Percentiles rank a stretch among this genome's conserved stretches.
Conservation (phyloP, 75 land plant species). For the Pinus albicaulis region DNA sequence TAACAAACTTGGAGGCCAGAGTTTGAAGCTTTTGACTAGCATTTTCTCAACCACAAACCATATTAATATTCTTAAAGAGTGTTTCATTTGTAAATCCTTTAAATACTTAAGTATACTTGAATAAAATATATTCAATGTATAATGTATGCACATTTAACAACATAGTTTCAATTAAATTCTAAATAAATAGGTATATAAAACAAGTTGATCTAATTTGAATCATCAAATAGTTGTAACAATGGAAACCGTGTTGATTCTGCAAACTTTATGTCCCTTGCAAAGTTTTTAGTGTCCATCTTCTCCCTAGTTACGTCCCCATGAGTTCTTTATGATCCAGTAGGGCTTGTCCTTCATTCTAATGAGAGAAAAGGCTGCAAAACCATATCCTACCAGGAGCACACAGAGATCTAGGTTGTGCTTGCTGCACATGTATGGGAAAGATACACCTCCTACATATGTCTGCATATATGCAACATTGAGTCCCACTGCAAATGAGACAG, state of each 20-base stretch:
- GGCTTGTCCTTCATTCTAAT: constrained; percentile 75
- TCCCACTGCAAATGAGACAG: constrained; percentile 54
- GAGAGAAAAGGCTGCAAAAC: constrained; percentile 70
- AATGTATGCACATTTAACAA: neutral
- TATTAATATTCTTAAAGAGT: neutral
- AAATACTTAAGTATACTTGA: neutral
- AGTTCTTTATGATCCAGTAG: constrained; percentile 96
- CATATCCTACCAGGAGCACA: constrained; percentile 86
- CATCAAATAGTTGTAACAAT: constrained; percentile 51
- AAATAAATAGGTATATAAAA: neutral
- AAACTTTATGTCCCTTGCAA: constrained; percentile 73
- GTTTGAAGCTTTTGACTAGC: no score
- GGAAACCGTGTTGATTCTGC: constrained; percentile 89
- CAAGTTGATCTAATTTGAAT: neutral
- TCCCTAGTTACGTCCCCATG: constrained; percentile 87
- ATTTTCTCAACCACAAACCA: no score
- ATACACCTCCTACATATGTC: constrained; percentile 92
- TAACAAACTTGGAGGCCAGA: no score
- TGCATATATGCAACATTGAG: constrained; percentile 95
- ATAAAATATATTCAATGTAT: no score
- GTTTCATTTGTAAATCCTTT: neutral
- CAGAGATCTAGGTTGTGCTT: constrained; percentile 69
- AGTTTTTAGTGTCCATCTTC: constrained; percentile 87
- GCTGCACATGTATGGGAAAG: constrained; percentile 86
- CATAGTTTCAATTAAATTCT: neutral